A percentile compares a stretch with the other conserved stretches of the same genome.
Evolutionary conservation across 495 filamentous ascomycete genomes (phyloP).

Genomic region (Penicillium tannophilum): DNA sequence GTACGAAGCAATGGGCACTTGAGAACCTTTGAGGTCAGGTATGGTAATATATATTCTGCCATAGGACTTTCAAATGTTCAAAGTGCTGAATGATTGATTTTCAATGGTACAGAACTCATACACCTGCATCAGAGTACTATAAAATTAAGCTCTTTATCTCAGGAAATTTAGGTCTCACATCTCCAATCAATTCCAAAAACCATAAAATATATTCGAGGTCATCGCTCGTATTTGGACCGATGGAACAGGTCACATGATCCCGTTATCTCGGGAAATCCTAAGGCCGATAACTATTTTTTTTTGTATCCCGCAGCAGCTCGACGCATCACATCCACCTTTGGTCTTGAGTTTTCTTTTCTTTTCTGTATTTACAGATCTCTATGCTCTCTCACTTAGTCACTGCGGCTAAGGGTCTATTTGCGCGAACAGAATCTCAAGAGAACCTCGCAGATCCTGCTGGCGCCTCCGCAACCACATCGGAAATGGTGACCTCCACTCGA

Average conservation of each 20-base stretch:
- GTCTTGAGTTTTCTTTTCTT: conserved; percentile 4
- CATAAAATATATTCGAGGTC: too few species aligned
- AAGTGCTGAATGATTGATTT: too few species aligned
- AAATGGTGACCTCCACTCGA: conserved; percentile 46
- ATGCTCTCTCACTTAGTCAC: conserved; percentile 51
- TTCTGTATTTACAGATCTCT: conserved; percentile 20
- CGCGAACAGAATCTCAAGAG: conserved; percentile 31
- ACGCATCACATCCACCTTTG: conserved; percentile 10
- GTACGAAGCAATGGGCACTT: too few species aligned
- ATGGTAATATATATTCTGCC: too few species aligned
- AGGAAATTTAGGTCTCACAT: too few species aligned
- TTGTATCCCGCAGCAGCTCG: conserved; percentile 22
- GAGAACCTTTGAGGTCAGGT: too few species aligned
- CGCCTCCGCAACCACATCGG: conserved; percentile 23
- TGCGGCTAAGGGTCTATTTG: conserved; percentile 47
- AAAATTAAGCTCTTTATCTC: too few species aligned
- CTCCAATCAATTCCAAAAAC: too few species aligned
- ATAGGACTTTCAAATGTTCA: too few species aligned
- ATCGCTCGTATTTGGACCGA: too few species aligned
- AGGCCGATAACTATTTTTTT: conserved; percentile 39
- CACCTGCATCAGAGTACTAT: too few species aligned
- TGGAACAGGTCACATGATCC: conserved; percentile 1
- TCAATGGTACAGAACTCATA: too few species aligned
- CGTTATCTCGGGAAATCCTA: conserved; percentile 35
- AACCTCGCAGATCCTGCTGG: conserved; percentile 20